Conservation (phyloP, 805 yeast species). For the Zygotorulaspora florentina region DNA sequence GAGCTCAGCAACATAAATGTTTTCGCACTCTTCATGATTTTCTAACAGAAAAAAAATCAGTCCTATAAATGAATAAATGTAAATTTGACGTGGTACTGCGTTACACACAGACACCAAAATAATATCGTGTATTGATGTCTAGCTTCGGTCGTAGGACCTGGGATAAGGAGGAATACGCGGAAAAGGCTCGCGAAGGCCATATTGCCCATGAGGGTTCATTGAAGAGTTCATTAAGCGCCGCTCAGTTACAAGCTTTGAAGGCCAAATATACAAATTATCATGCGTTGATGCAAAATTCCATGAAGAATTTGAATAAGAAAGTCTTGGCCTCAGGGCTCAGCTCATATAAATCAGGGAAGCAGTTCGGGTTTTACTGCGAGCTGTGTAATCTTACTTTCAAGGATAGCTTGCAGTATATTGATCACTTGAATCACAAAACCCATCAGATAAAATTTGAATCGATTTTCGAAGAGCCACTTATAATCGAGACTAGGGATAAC, state of each 20-base stretch:
- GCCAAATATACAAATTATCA: constrained; percentile 25
- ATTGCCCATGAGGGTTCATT: constrained; percentile 18
- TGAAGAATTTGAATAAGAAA: constrained; percentile 33
- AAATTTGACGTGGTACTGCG: no score
- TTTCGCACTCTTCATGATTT: not conserved
- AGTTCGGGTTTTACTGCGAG: constrained; percentile 84
- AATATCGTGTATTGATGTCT: constrained; percentile 16
- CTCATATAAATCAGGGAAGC: constrained; percentile 44
- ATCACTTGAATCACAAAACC: constrained; percentile 75
- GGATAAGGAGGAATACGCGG: constrained; percentile 63
- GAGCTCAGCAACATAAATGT: no score
- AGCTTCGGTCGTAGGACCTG: constrained; percentile 63
- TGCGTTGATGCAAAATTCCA: constrained; percentile 24
- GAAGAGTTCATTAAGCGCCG: constrained; percentile 13
- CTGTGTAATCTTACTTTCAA: constrained; percentile 74
- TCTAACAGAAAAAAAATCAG: not conserved
- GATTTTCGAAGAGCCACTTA: constrained; percentile 32
- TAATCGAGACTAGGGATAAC: constrained; percentile 32
- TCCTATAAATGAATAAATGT: not conserved
- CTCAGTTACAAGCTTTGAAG: constrained; percentile 16
- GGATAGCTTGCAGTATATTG: constrained; percentile 75
- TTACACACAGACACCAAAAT: no score
- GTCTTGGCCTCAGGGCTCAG: constrained; percentile 31
- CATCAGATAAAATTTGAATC: constrained; percentile 48
- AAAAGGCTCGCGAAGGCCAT: constrained; percentile 39